These are phyloP conservation scores for Fomitopsis palustris DNA, from an alignment of 1,284 basidiomycete species.

Conservation along the genomic window DNA sequence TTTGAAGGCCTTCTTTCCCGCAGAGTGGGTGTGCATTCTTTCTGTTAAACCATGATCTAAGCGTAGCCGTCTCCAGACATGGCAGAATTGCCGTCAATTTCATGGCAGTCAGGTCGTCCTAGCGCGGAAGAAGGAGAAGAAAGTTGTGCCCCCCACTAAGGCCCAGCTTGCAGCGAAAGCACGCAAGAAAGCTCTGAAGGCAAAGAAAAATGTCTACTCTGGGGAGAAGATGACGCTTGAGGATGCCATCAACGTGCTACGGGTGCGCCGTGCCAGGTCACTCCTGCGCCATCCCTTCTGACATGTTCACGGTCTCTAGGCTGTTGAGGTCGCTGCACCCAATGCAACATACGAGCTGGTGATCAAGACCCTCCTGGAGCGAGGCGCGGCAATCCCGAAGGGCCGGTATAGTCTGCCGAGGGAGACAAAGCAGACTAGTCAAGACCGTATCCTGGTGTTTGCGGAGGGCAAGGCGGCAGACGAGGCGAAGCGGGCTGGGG, in stretches of 20 bases:
- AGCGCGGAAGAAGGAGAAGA: constrained; percentile 47
- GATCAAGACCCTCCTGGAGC: constrained; percentile 73
- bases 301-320: constrained; percentile 36
- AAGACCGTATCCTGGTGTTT: constrained; percentile 83
- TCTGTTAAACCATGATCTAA: not conserved
- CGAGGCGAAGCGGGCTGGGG: constrained; percentile 79
- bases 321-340: constrained; percentile 76
- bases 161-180: constrained; percentile 61
- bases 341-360: constrained; percentile 77
- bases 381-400: constrained; percentile 75
- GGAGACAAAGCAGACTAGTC: constrained; percentile 69
- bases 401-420: constrained; percentile 70
- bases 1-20: not conserved
- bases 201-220: constrained; percentile 45
- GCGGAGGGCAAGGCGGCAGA: constrained; percentile 77
- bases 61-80: constrained; percentile 8
- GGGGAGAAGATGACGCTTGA: constrained; percentile 58
- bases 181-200: constrained; percentile 43
- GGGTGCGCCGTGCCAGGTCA: constrained; percentile 43
- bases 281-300: not conserved
- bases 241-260: constrained; percentile 65
- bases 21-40: constrained; percentile 7
- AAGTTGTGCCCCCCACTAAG: constrained; percentile 51
- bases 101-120: constrained; percentile 43
- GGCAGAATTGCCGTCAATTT: constrained; percentile 39